Base-by-base conservation (phyloP, 345 rosid genomes). In the Aegle marmelos region DNA sequence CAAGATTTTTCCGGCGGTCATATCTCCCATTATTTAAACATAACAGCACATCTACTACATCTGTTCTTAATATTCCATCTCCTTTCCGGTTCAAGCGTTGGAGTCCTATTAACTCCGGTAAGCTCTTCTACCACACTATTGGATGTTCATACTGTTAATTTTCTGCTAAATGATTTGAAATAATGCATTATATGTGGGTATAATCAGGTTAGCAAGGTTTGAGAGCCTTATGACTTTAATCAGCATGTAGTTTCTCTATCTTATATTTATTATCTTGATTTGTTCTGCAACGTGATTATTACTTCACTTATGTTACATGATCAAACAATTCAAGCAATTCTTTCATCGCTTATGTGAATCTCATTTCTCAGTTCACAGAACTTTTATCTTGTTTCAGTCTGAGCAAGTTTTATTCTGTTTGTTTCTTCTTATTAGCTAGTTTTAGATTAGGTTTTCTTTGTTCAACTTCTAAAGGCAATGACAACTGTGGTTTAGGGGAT, bases 101-200 rank as follows among this genome's bases (percentile, higher is more conserved):
- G 98, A 92, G 97, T 87, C 98, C 97, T 66, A 90, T 92, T 76
- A 94, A 58, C 71, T 74, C 92, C 62, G 97, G 99, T 91, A 79
- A 80, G 82, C 73, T 58, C 41, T 85, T 79, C 37, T 14, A 41
- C 74, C 61, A 74, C 13, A 57, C 39, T 74, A 63, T 8, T 48
- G 28, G 27, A 33, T 71, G 17, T 27, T 33, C 37, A 37, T 56
- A 48, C 21, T 61, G 33, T 14, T 53, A 64, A 30, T 16, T 30
- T 33, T 31, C 5, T 50, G 45, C 60, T 10, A n/a, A 50, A 19
- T 30, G 37, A 13, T 64, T 75, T 64, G 5, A 50, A 75, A 16
- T 62, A 64, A 31, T 24, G 3, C 9, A 5, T 25, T 41, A 28
- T 61, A 25, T 61, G 68, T 39, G 0, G 24, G 25, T 21, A 25